These are phyloP conservation scores for Suillus spraguei DNA, from an alignment of 768 basidiomycete species.

Conservation along the genomic window DNA sequence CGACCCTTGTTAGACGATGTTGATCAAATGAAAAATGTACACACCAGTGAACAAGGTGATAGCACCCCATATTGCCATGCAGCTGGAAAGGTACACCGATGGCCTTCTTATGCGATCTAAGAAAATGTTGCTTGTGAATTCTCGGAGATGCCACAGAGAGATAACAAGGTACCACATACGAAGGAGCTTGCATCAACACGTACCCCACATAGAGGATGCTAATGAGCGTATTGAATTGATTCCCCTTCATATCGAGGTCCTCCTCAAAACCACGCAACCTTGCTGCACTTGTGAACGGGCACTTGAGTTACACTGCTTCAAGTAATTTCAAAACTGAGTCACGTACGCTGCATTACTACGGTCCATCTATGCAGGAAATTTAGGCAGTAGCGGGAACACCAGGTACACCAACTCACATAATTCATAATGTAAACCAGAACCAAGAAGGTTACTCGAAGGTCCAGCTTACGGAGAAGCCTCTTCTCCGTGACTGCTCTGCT, in stretches of 20 bases:
- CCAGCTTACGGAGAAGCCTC: slow-evolving; percentile 45
- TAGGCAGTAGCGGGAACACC: slow-evolving; percentile 3
- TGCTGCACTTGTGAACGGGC: slow-evolving; percentile 52
- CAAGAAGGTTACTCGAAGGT: slow-evolving; percentile 45
- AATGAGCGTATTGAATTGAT: slow-evolving; percentile 67
- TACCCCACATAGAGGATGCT: slow-evolving; percentile 72
- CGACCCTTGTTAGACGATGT: slow-evolving; percentile 8
- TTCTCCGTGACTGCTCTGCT: slow-evolving; percentile 44
- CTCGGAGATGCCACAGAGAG: neutral
- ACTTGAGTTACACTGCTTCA: neutral
- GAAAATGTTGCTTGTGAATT: slow-evolving; percentile 60
- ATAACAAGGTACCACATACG: slow-evolving; percentile 43
- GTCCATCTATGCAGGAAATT: slow-evolving; percentile 50
- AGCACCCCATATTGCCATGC: slow-evolving; percentile 73
- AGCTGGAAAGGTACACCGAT: slow-evolving; percentile 62
- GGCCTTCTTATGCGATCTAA: slow-evolving; percentile 65
- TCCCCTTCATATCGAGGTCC: slow-evolving; percentile 60
- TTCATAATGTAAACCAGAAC: slow-evolving; percentile 50
- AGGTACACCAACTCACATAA: slow-evolving; percentile 36
- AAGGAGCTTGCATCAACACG: slow-evolving; percentile 74
- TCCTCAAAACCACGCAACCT: slow-evolving; percentile 68
- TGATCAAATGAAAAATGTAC: slow-evolving; percentile 11
- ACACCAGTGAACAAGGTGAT: slow-evolving; percentile 56
- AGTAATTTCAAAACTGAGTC: neutral
- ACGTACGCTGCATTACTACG: slow-evolving; percentile 66